phyloP scores from a whole-genome alignment of 352 stramenopile species.

The Sclerospora graminicola region DNA sequence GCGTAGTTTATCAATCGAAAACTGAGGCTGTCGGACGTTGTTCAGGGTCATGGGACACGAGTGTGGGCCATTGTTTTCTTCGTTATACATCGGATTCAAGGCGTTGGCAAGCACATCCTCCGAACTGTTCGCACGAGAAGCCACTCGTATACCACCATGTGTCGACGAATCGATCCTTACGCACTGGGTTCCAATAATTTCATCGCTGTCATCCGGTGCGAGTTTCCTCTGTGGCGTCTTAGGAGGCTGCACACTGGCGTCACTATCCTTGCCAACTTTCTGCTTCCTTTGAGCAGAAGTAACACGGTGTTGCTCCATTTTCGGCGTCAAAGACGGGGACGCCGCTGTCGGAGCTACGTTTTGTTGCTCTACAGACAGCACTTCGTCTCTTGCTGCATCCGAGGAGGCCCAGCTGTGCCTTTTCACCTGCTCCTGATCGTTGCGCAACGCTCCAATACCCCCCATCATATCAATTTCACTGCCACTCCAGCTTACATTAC shows the following conservation, averaged over 20 bases:
- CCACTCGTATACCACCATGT: conserved; percentile 20
- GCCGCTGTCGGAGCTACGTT: conserved; percentile 4
- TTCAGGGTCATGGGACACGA: conserved; percentile 32
- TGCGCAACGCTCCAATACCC: conserved; percentile 1
- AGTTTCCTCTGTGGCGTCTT: conserved; percentile 46
- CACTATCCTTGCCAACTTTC: background rate
- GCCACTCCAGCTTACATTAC: conserved; percentile 30
- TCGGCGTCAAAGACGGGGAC: conserved; percentile 4
- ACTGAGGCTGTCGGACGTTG: conserved; percentile 21
- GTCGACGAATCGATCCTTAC: conserved; percentile 44
- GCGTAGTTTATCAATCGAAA: conserved; percentile 19
- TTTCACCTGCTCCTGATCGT: conserved; percentile 8
- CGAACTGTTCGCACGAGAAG: conserved; percentile 21
- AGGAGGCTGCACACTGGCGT: conserved; percentile 22
- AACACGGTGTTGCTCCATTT: background rate
- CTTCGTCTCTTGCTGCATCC: conserved; percentile 9
- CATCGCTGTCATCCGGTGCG: conserved; percentile 14
- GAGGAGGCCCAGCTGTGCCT: conserved; percentile 16
- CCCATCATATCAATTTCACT: conserved; percentile 22
- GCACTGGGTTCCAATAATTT: conserved; percentile 47
- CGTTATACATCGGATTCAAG: conserved; percentile 17
- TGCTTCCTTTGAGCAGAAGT: conserved; percentile 1
- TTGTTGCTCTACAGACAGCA: conserved; percentile 1
- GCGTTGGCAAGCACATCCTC: conserved; percentile 19
- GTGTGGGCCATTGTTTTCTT: conserved; percentile 28